phyloP scores from a whole-genome alignment of 495 filamentous ascomycete species.

The Neurospora intermedia region DNA sequence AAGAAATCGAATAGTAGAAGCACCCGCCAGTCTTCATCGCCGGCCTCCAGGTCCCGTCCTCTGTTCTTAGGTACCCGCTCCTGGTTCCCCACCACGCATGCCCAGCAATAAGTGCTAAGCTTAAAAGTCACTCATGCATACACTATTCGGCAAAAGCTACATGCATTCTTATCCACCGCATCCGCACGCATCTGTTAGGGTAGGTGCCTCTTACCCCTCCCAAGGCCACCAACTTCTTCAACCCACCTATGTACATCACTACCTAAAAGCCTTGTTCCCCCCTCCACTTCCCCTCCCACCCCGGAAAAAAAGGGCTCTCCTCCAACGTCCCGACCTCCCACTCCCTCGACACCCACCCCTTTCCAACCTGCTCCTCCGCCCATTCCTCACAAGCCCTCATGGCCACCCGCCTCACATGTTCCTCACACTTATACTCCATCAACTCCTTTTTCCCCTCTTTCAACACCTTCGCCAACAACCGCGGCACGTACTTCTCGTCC shows the following conservation, averaged over 20 bases:
- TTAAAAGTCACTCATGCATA: neutral
- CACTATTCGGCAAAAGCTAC: neutral
- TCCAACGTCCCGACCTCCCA: conserved; percentile 73
- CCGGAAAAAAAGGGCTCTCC: conserved; percentile 71
- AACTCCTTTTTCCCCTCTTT: conserved; percentile 61
- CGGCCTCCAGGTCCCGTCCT: too few relatives aligned
- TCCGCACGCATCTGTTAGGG: neutral
- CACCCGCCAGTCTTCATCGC: too few relatives aligned
- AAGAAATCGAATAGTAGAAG: too few relatives aligned
- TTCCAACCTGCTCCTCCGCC: conserved; percentile 56
- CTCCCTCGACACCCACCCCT: conserved; percentile 46
- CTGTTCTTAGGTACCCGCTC: too few relatives aligned
- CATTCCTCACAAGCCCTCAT: conserved; percentile 59
- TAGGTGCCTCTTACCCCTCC: neutral
- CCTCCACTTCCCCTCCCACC: conserved; percentile 81
- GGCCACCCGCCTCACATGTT: conserved; percentile 70
- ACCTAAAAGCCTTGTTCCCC: conserved; percentile 59
- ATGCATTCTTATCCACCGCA: neutral
- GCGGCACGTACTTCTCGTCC: conserved; percentile 65
- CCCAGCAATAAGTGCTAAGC: neutral
- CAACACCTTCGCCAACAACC: conserved; percentile 55
- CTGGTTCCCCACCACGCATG: too few relatives aligned
- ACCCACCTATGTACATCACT: too few relatives aligned
- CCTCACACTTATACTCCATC: conserved; percentile 79
- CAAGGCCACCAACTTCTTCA: too few relatives aligned